Base-by-base conservation (phyloP, 2,329 filamentous ascomycete species). In the Colletotrichum tofieldiae region DNA sequence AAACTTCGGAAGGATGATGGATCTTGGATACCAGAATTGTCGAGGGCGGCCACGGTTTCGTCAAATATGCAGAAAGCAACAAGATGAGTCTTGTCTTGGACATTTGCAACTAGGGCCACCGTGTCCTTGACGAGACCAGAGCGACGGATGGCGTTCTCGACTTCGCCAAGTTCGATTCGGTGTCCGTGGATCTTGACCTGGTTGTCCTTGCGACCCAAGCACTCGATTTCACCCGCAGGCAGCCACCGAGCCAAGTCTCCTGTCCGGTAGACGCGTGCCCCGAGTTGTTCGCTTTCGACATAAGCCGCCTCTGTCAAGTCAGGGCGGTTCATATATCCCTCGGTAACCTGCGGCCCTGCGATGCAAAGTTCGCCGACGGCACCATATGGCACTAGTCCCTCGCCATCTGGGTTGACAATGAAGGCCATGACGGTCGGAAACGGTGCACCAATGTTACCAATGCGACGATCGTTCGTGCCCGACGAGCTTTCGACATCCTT, bases 301-400 rank as follows among this genome's bases (percentile, higher is more conserved):
- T 37, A 37, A 7, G 35, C 35, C 35, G 35, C 35, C 11, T 37
- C 8, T 37, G 35, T 37, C 35, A 41, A 5, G 75, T 76, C 9
- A 73, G n/a, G 3, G 70, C 65, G 62, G 2, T 72, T 72, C n/a
- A 76, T 16, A 8, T 77, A 77, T 9, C 75, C 75, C 16, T 69
- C n/a, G 0, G 73, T 67, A 0, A 77, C 63, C 41, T 77, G 76
- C 2, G 73, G 66, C 4, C 76, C 75, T 1, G 63, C 59, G 18
- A 77, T 69, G 55, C 75, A 77, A 1, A 77, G 74, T 51, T 77
- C 76, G 3, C 76, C 75, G 11, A 76, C 69, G 5, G 71, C 62
- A 4, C 75, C 75, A 29, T 73, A 6, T 14, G 51, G 9, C 74
- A 35, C 6, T 32, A 12, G 5, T 37, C 11, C 35, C 35, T 71